Evolutionary conservation across 345 rosid genomes (phyloP).

Genomic region (Sapria himalayana): DNA sequence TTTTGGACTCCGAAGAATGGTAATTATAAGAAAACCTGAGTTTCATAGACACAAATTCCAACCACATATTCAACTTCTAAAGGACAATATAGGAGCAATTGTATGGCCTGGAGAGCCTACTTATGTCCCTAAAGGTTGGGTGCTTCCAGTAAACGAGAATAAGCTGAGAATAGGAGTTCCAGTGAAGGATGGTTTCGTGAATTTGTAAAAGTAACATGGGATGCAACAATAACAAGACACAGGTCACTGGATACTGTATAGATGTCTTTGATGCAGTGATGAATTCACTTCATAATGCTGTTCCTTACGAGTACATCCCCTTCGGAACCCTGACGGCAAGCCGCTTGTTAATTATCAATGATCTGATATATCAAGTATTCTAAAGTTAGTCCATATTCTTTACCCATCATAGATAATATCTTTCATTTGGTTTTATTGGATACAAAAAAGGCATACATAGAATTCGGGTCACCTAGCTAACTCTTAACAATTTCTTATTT

Average conservation of each 20-base stretch:
- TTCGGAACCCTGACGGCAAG: not conserved
- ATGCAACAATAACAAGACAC: not conserved
- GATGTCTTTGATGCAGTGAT: slow-evolving; percentile 9
- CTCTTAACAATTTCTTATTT: not conserved
- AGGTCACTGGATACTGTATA: slow-evolving; percentile 8
- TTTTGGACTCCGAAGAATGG: slow-evolving; percentile 17
- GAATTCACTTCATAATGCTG: slow-evolving; percentile 8
- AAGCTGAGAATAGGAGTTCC: slow-evolving; percentile 14
- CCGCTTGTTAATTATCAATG: slow-evolving; percentile 8
- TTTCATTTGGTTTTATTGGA: not conserved
- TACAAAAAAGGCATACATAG: not conserved
- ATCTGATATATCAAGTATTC: slow-evolving; percentile 7
- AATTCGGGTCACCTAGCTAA: not conserved
- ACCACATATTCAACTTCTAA: not conserved
- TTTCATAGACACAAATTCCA: no score
- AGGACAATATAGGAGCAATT: not conserved
- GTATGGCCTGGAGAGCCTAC: slow-evolving; percentile 13
- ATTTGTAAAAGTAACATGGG: slow-evolving; percentile 8
- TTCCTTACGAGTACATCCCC: slow-evolving; percentile 7
- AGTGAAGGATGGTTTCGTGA: slow-evolving; percentile 4
- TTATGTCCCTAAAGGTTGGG: slow-evolving; percentile 11
- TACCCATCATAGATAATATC: not conserved
- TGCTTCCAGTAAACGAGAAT: slow-evolving; percentile 4
- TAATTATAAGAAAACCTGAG: not conserved
- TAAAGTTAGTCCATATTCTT: slow-evolving; percentile 2